These are phyloP conservation scores for Xerocomellus amylosporus DNA, from an alignment of 768 basidiomycete genomes.

Conservation along the genomic window DNA sequence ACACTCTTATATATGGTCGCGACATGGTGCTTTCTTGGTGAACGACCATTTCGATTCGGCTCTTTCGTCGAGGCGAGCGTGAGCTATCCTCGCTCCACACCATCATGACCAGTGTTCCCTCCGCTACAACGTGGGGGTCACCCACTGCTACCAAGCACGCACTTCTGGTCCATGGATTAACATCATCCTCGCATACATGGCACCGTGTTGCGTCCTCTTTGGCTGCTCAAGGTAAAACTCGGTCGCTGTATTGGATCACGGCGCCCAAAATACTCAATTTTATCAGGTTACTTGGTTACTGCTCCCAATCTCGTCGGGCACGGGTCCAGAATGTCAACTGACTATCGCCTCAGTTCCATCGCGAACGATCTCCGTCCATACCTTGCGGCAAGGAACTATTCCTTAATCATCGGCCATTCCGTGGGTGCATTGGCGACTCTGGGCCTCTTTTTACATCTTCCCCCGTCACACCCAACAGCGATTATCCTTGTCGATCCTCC, in stretches of 20 bases:
- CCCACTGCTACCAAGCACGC: conserved; percentile 23
- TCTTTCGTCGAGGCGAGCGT: too few relatives aligned
- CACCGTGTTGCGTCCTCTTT: conserved; percentile 15
- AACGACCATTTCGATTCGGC: too few relatives aligned
- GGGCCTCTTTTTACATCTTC: conserved; percentile 7
- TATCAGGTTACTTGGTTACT: conserved; percentile 19
- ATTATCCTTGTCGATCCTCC: conserved; percentile 24
- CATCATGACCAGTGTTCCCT: conserved; percentile 18
- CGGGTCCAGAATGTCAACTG: conserved; percentile 1
- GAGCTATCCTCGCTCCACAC: too few relatives aligned
- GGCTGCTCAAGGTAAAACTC: conserved; percentile 15
- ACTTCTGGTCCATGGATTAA: conserved; percentile 26
- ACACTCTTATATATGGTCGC: too few relatives aligned
- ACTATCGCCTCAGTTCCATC: conserved; percentile 14
- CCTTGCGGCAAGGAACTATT: conserved; percentile 9
- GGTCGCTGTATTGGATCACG: too few relatives aligned
- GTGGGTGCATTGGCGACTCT: conserved; percentile 5
- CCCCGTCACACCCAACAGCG: conserved; percentile 6
- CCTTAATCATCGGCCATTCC: conserved; percentile 23
- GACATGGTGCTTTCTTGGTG: too few relatives aligned
- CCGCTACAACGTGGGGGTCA: conserved; percentile 22
- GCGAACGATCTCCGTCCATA: conserved; percentile 19
- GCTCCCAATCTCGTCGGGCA: conserved; percentile 24
- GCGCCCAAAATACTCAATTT: background rate
- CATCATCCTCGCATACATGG: conserved; percentile 22